These are phyloP conservation scores for Lodderomyces pseudojiufengensis DNA, from an alignment of 1,139 yeast species.

Conservation along the genomic window DNA sequence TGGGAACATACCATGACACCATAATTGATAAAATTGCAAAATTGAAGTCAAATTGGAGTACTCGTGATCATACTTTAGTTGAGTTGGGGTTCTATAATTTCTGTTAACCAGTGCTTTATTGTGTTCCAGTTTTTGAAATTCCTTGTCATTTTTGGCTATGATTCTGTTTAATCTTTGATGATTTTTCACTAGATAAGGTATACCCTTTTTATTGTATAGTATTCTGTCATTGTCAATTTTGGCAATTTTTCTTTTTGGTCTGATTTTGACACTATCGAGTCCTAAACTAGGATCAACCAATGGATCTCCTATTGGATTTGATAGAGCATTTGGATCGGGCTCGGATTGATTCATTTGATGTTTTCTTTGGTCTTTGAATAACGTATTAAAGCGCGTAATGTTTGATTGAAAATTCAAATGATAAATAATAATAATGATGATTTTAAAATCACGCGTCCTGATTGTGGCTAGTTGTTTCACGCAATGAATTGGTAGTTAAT, in stretches of 20 bases:
- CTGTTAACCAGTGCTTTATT: background rate
- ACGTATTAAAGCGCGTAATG: no score
- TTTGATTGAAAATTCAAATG: no score
- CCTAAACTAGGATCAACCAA: constrained; percentile 31
- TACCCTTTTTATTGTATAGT: constrained; percentile 37
- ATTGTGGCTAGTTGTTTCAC: no score
- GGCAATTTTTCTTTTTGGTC: constrained; percentile 27
- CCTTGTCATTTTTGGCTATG: constrained; percentile 28
- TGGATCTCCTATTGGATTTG: constrained; percentile 2
- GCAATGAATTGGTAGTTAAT: no score
- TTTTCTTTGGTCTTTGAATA: background rate
- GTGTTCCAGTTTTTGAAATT: constrained; percentile 17
- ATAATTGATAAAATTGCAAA: constrained; percentile 68
- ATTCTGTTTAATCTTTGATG: constrained; percentile 30
- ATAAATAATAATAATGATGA: no score
- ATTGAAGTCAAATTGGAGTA: constrained; percentile 42
- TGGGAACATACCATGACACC: constrained; percentile 83
- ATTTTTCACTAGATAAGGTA: constrained; percentile 43
- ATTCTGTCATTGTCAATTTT: constrained; percentile 50
- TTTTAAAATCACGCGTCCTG: no score
- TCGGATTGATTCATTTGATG: background rate
- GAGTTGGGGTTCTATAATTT: constrained; percentile 4
- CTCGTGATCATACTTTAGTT: constrained; percentile 34
- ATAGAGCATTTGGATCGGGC: background rate
- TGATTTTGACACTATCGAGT: constrained; percentile 34